Evolutionary conservation across 2,329 filamentous ascomycete genomes (phyloP).

Genomic region (Stenocarpella maydis): DNA sequence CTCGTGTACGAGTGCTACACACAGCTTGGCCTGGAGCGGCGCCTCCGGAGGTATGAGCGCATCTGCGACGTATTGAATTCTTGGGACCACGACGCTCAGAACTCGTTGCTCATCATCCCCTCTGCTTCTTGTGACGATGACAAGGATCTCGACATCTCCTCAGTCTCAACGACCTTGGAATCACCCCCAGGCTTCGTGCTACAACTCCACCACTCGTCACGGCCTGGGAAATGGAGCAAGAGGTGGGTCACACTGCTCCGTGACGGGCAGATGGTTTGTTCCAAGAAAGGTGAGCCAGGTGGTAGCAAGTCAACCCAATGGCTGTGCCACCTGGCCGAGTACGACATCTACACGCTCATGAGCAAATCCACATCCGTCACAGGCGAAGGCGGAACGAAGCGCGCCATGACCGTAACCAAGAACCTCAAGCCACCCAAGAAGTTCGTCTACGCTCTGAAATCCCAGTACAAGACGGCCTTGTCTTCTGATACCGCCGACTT

Average conservation of each 20-base stretch:
- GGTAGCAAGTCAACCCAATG: constrained; percentile 72
- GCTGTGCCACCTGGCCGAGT: constrained; percentile 88
- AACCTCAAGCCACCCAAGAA: constrained; percentile 85
- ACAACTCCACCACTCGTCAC: constrained; percentile 81
- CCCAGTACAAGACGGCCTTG: constrained; percentile 85
- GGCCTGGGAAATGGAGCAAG: constrained; percentile 88
- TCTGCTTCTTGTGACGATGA: constrained; percentile 63
- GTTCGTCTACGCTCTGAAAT: constrained; percentile 88
- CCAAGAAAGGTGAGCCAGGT: constrained; percentile 73
- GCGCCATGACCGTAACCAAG: constrained; percentile 48
- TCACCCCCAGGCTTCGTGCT: constrained; percentile 73
- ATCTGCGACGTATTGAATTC: constrained; percentile 91
- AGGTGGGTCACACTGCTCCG: constrained; percentile 76
- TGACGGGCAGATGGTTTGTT: constrained; percentile 75
- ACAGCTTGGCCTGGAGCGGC: constrained; percentile 80
- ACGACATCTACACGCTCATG: constrained; percentile 86
- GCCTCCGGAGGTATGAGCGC: constrained; percentile 84
- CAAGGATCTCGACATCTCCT: constrained; percentile 69
- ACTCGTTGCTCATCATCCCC: constrained; percentile 74
- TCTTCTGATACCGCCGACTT: constrained; percentile 86
- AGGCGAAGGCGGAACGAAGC: constrained; percentile 64
- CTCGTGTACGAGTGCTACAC: constrained; percentile 82
- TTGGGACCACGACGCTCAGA: constrained; percentile 85
- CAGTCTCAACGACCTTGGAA: constrained; percentile 65
- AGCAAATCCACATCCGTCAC: constrained; percentile 2